Evolutionary conservation across 2,329 filamentous ascomycete genomes (phyloP), one percentile per base, ranked within the genome.

Genomic region (Paracoccidioides lutzii): DNA sequence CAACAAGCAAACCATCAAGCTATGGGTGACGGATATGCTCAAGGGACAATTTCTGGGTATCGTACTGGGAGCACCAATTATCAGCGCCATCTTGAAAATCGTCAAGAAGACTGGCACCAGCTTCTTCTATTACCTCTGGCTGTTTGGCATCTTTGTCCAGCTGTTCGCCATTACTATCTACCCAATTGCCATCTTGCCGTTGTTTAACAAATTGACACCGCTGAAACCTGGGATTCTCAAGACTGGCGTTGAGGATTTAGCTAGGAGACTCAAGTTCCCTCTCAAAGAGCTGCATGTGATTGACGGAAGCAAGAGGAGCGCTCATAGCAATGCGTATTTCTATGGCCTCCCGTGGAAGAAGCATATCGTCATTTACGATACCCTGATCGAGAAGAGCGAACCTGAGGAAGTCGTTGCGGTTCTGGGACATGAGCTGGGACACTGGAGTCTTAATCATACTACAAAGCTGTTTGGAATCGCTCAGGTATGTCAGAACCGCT

Each of bases 361-460:
- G 81, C 94, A 97, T 77, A 98, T 98, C 76, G 93, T 98, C 66
- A 94, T 98, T 68, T 98, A 95, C 70, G 93, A 98, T 69, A 98
- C 94, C 4, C 75, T 98, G 60, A 90, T 98, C 60, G 91, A 96
- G 73, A 95, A 97, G 81, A 93, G 87, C 70, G 83, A 90, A 59
- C 84, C 87, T 3, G 81, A 93, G 67, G 93, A 98, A 73, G 90
- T 98, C 43, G 88, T 95, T 57, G 91, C 93, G 61, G 90, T 98
- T 54, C 77, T 98, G 54, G 90, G 89, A 40, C 93, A 98, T 70
- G 93, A 98, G 73, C 81, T 98, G 50, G 93, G 93, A 53, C 93
- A 98, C 76, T 98, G 93, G 93, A 91, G 86, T 65, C 81, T 95
- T 63, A 90, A 89, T 59, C 93, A 98, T 77, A 97, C 93, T 9